These are phyloP conservation scores for Chernovozyma aurita DNA, from an alignment of 1,139 yeast genomes.

Conservation along the genomic window DNA sequence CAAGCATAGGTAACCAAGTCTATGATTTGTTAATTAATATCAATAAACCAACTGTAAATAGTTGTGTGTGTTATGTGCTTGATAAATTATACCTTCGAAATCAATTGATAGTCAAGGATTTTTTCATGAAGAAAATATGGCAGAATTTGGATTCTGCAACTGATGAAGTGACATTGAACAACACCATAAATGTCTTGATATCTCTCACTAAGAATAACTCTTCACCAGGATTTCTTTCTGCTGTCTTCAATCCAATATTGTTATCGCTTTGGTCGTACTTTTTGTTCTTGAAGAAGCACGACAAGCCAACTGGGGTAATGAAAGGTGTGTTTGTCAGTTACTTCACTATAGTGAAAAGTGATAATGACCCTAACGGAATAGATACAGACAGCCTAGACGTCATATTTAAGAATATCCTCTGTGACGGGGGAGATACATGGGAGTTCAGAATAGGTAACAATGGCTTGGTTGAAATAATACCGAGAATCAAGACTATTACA, in stretches of 20 bases:
- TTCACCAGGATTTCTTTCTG: conserved; percentile 36
- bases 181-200: conserved; percentile 59
- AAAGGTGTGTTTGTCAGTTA: conserved; percentile 45
- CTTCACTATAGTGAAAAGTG: conserved; percentile 35
- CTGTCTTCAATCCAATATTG: conserved; percentile 42
- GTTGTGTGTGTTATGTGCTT: conserved; percentile 55
- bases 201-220: conserved; percentile 54
- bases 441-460: conserved; percentile 48
- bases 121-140: conserved; percentile 52
- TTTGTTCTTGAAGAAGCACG: conserved; percentile 40
- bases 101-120: conserved; percentile 51
- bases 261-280: conserved; percentile 60
- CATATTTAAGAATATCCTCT: conserved; percentile 41
- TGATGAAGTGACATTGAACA: conserved; percentile 49
- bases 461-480: conserved; percentile 49
- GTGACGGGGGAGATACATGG: conserved; percentile 48
- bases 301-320: conserved; percentile 42
- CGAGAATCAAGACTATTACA: conserved; percentile 9
- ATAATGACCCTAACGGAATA: conserved; percentile 9
- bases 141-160: conserved; percentile 31
- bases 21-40: conserved; percentile 53
- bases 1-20: conserved; percentile 54
- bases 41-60: conserved; percentile 57
- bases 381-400: conserved; percentile 27
- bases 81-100: conserved; percentile 52